phyloP scores from a whole-genome alignment of 129 eudicot species.

The Pulicaria dysenterica region DNA sequence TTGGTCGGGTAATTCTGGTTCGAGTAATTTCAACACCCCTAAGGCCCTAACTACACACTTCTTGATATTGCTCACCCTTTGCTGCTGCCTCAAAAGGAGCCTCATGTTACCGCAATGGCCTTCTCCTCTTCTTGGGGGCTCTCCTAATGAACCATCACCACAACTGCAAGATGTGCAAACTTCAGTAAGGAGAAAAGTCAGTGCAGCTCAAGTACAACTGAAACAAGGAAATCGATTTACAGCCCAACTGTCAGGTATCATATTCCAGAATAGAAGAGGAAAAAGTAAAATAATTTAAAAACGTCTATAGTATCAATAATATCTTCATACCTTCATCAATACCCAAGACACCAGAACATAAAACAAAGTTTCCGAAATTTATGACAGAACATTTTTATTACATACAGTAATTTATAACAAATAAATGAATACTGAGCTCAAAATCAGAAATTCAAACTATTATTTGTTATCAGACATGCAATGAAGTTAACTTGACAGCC shows the following conservation, averaged over 20 bases:
- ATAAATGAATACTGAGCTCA: conserved; percentile 7
- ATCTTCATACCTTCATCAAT: conserved; percentile 14
- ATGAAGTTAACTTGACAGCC: neutral
- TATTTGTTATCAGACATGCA: neutral
- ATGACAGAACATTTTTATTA: neutral
- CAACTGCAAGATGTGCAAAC: conserved; percentile 59
- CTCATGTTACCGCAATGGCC: conserved; percentile 98
- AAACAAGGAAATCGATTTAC: neutral
- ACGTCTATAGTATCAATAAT: neutral
- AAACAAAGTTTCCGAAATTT: conserved; percentile 20
- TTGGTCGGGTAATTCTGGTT: too few relatives aligned
- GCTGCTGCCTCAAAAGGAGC: conserved; percentile 94
- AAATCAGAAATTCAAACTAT: neutral
- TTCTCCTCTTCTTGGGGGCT: conserved; percentile 84
- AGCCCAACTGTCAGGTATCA: neutral
- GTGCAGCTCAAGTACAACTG: conserved; percentile 16
- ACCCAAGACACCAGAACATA: neutral
- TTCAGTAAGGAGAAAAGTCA: conserved; percentile 12
- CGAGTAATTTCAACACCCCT: too few relatives aligned
- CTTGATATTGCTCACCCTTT: conserved; percentile 60
- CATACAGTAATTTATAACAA: conserved; percentile 5
- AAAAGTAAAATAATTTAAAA: neutral
- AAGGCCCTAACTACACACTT: neutral
- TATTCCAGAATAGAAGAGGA: neutral
- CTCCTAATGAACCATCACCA: conserved; percentile 88